phyloP scores from a whole-genome alignment of 768 basidiomycete species.

The Phylloporus arenicola region DNA sequence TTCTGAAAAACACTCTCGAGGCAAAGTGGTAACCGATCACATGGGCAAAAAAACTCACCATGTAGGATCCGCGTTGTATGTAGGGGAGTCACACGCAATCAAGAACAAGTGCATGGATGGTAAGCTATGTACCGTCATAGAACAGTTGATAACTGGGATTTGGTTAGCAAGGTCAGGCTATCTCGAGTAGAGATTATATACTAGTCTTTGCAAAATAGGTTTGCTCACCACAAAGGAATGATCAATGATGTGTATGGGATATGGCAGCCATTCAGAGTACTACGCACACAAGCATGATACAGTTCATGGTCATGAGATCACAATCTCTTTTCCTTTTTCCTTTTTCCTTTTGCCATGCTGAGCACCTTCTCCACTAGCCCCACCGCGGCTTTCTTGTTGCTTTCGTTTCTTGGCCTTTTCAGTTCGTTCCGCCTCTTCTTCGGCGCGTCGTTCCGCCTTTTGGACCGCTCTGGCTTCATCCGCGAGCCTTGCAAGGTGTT shows the following conservation, averaged over 20 bases:
- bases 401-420: conserved; percentile 10
- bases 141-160: not conserved
- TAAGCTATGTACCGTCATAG: not conserved
- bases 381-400: conserved; percentile 22
- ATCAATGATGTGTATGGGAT: not conserved
- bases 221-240: not conserved
- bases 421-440: conserved; percentile 23
- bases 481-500: conserved; percentile 25
- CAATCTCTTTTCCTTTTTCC: conserved; percentile 3
- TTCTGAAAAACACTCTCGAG: not conserved
- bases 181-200: not conserved
- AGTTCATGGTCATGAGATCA: conserved; percentile 3
- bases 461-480: conserved; percentile 24
- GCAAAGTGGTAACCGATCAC: not conserved
- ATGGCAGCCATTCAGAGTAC: not conserved
- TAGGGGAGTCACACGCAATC: not conserved
- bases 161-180: not conserved
- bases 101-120: not conserved
- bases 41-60: not conserved
- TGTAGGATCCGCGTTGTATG: not conserved
- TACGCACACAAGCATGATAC: not conserved
- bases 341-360: conserved; percentile 12
- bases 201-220: not conserved
- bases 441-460: conserved; percentile 19
- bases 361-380: conserved; percentile 5